These are phyloP conservation scores for Blastobotrys attinorum DNA, from an alignment of 805 yeast genomes.

Conservation along the genomic window DNA sequence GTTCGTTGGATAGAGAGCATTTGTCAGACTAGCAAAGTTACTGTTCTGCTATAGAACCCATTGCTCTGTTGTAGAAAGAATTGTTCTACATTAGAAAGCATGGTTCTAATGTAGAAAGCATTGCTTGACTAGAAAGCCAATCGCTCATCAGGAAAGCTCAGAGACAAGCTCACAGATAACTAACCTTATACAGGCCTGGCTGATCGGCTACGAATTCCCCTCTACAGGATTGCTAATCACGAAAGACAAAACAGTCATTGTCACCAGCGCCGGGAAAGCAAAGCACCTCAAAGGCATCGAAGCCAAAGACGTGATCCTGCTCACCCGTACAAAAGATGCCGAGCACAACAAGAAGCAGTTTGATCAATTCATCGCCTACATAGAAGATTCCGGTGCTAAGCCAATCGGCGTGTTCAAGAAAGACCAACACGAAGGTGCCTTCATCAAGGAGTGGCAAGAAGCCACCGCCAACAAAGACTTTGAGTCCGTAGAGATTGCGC, in stretches of 20 bases:
- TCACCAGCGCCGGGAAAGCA: conserved; percentile 81
- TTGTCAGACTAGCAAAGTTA: too few species aligned
- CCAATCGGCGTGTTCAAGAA: conserved; percentile 60
- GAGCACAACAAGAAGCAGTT: conserved; percentile 67
- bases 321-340: conserved; percentile 75
- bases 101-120: too few species aligned
- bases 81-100: too few species aligned
- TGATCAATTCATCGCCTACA: conserved; percentile 40
- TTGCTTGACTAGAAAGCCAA: too few species aligned
- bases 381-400: conserved; percentile 34
- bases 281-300: conserved; percentile 61
- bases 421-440: conserved; percentile 77
- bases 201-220: conserved; percentile 92
- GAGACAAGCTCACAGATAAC: background rate
- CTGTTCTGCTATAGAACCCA: too few species aligned
- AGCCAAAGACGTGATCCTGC: conserved; percentile 41
- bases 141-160: too few species aligned
- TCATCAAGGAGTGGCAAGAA: conserved; percentile 77
- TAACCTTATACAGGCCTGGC: conserved; percentile 49
- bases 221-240: conserved; percentile 71
- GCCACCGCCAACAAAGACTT: conserved; percentile 19
- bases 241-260: conserved; percentile 48
- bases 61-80: too few species aligned
- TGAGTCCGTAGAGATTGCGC: conserved; percentile 43
- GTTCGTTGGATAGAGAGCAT: too few species aligned